Conservation (phyloP, 2,329 filamentous ascomycete species). For the Sclerotinia trifoliorum region DNA sequence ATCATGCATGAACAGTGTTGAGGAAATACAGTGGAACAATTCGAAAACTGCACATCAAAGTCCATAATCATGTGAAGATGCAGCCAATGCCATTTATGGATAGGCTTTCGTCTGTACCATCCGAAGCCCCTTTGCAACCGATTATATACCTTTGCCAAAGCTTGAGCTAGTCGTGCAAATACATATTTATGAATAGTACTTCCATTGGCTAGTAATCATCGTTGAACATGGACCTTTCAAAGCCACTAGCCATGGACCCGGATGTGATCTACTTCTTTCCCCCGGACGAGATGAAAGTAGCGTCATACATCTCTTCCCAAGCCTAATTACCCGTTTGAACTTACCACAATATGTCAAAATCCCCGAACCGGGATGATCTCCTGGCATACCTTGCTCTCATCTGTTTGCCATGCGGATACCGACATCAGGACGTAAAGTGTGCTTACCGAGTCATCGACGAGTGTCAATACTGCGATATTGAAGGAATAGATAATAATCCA, state of each 20-base stretch:
- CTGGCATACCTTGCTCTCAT: slow-evolving; percentile 10
- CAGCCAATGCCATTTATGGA: neutral
- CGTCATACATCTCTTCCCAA: neutral
- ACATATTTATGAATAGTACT: neutral
- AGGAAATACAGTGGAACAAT: neutral
- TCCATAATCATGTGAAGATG: slow-evolving; percentile 3
- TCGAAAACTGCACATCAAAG: neutral
- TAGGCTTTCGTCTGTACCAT: neutral
- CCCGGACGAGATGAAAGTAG: neutral
- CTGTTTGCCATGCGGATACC: slow-evolving; percentile 10
- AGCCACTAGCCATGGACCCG: neutral
- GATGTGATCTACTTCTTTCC: neutral
- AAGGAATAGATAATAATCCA: neutral
- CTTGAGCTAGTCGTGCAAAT: neutral
- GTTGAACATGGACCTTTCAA: neutral
- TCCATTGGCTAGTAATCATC: neutral
- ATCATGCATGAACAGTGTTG: neutral
- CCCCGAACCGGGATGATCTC: neutral
- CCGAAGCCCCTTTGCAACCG: too few relatives aligned
- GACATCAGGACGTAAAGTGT: neutral
- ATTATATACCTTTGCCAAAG: neutral
- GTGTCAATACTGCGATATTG: neutral
- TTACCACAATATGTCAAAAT: neutral
- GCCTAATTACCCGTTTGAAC: neutral
- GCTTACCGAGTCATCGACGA: slow-evolving; percentile 12